Evolutionary conservation across 2,329 filamentous ascomycete genomes (phyloP).

Genomic region (Claviceps monticola): DNA sequence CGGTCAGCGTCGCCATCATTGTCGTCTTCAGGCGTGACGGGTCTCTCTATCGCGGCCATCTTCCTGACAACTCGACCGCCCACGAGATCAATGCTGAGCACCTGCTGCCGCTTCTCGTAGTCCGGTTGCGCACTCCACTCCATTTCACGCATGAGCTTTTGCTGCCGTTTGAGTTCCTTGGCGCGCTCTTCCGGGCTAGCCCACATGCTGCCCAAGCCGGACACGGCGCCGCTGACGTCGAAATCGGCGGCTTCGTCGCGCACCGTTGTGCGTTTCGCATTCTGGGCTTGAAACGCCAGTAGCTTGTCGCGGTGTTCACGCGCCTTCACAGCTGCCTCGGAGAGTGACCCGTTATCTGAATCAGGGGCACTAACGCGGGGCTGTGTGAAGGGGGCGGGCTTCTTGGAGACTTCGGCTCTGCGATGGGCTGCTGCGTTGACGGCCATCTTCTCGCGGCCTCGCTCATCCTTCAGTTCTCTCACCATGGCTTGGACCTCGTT

Average conservation of each 20-base stretch:
- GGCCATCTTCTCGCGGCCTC: slow-evolving; percentile 75
- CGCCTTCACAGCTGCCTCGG: slow-evolving; percentile 52
- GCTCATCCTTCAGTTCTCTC: slow-evolving; percentile 66
- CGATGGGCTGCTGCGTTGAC: slow-evolving; percentile 60
- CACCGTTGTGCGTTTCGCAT: slow-evolving; percentile 69
- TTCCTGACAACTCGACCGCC: slow-evolving; percentile 62
- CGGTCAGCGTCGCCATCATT: slow-evolving; percentile 20
- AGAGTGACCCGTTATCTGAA: slow-evolving; percentile 23
- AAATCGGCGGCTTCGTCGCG: slow-evolving; percentile 68
- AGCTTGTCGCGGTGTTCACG: slow-evolving; percentile 70
- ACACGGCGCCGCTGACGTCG: slow-evolving; percentile 33
- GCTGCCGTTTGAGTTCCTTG: slow-evolving; percentile 70
- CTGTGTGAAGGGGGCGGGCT: slow-evolving; percentile 45
- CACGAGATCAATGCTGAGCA: slow-evolving; percentile 73
- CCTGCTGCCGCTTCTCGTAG: slow-evolving; percentile 75
- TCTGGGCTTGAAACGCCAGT: slow-evolving; percentile 71
- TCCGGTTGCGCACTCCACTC: slow-evolving; percentile 76
- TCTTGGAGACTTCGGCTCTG: slow-evolving; percentile 48
- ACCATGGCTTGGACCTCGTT: slow-evolving; percentile 78
- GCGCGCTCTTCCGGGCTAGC: slow-evolving; percentile 72
- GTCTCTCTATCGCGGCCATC: slow-evolving; percentile 50
- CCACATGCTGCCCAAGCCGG: slow-evolving; percentile 51
- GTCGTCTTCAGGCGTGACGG: slow-evolving; percentile 36
- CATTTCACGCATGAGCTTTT: slow-evolving; percentile 69
- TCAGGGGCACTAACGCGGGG: slow-evolving; percentile 20